phyloP scores from a whole-genome alignment of 805 yeast species.

The Kazachstania viticola region DNA sequence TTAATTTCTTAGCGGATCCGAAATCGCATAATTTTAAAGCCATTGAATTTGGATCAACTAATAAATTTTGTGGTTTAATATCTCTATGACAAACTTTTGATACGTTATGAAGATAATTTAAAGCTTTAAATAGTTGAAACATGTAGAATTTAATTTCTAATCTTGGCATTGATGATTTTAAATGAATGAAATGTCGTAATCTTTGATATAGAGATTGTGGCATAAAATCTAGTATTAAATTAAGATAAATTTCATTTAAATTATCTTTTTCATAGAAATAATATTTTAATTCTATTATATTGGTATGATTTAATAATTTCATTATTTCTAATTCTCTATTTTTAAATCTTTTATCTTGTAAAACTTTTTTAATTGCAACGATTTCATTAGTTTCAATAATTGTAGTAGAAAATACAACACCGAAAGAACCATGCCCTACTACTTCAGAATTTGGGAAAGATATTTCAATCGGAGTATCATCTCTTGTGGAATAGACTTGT shows the following conservation, averaged over 20 bases:
- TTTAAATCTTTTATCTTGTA: constrained; percentile 89
- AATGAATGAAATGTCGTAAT: constrained; percentile 69
- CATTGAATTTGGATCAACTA: constrained; percentile 78
- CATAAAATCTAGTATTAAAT: constrained; percentile 79
- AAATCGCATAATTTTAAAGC: constrained; percentile 89
- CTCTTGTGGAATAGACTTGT: constrained; percentile 16
- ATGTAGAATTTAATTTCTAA: constrained; percentile 81
- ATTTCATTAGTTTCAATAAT: constrained; percentile 61
- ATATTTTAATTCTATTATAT: constrained; percentile 78
- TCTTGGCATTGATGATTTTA: constrained; percentile 71
- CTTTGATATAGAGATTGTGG: constrained; percentile 96
- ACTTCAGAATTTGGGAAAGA: constrained; percentile 75
- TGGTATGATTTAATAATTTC: constrained; percentile 78
- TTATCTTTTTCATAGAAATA: constrained; percentile 70
- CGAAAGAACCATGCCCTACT: constrained; percentile 99
- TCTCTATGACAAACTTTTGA: constrained; percentile 86
- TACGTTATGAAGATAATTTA: constrained; percentile 64
- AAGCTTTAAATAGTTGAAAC: constrained; percentile 62
- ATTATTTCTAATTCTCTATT: constrained; percentile 92
- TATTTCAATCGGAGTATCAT: constrained; percentile 31
- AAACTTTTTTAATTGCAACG: constrained; percentile 92
- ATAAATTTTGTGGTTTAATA: constrained; percentile 81
- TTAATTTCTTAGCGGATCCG: constrained; percentile 86
- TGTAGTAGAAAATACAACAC: constrained; percentile 87
- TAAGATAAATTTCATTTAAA: constrained; percentile 51